Evolutionary conservation across 2,329 filamentous ascomycete species (phyloP).

Genomic region (Colletotrichum lentis): DNA sequence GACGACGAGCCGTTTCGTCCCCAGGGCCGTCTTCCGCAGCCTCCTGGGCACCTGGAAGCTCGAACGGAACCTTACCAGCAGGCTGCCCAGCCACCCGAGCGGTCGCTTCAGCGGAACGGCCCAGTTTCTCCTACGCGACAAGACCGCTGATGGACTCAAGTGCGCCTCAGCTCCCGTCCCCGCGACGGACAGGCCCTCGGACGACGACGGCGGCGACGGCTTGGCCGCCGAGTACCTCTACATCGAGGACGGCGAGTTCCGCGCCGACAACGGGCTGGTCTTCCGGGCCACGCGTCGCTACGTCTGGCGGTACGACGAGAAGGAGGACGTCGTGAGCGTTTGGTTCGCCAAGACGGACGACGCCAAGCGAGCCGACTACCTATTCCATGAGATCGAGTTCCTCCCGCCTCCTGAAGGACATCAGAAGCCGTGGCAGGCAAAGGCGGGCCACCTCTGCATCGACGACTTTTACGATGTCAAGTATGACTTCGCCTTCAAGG

Average conservation of each 20-base stretch:
- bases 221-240: conserved; percentile 71
- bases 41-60: conserved; percentile 76
- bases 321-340: conserved; percentile 67
- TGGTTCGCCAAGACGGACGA: conserved; percentile 78
- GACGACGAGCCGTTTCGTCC: conserved; percentile 61
- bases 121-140: conserved; percentile 68
- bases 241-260: conserved; percentile 72
- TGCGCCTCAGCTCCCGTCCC: conserved; percentile 41
- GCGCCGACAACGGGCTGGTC: conserved; percentile 60
- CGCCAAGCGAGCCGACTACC: conserved; percentile 69
- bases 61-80: conserved; percentile 63
- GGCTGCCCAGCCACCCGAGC: conserved; percentile 65
- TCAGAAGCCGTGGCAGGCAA: conserved; percentile 66
- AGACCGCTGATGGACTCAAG: conserved; percentile 62
- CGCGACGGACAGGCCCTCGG: conserved; percentile 18
- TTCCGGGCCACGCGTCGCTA: conserved; percentile 73
- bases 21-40: conserved; percentile 73
- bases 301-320: conserved; percentile 74
- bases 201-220: conserved; percentile 43
- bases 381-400: conserved; percentile 80
- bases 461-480: conserved; percentile 75
- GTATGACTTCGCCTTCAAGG: conserved; percentile 72
- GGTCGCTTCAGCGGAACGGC: conserved; percentile 72
- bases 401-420: conserved; percentile 47
- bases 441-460: conserved; percentile 73